phyloP scores from a whole-genome alignment of 164 flowering plant species.

The Umbellularia californica region DNA sequence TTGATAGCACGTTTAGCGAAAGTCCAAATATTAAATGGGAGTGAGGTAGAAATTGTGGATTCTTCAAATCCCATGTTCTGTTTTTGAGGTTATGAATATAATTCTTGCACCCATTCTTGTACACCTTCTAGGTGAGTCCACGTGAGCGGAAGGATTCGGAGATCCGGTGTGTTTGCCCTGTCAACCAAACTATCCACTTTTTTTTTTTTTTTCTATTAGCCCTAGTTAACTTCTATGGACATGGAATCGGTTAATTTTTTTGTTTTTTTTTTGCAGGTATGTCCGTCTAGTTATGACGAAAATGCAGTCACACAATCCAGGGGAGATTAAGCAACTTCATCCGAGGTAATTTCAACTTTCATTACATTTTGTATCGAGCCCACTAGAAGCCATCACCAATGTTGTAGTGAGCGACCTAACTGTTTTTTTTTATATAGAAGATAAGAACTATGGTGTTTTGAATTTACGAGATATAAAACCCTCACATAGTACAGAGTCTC shows the following conservation, averaged over 20 bases:
- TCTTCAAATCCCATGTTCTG: not conserved
- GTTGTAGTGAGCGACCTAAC: too few relatives aligned
- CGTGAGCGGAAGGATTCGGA: slow-evolving; percentile 96
- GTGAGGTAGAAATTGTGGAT: slow-evolving; percentile 59
- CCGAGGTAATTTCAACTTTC: slow-evolving; percentile 55
- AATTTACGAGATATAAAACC: too few relatives aligned
- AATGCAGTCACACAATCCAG: slow-evolving; percentile 32
- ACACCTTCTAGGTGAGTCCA: slow-evolving; percentile 54
- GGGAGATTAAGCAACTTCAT: slow-evolving; percentile 54
- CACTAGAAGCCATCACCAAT: too few relatives aligned
- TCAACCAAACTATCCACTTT: too few relatives aligned
- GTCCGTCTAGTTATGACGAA: slow-evolving; percentile 77
- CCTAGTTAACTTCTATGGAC: too few relatives aligned
- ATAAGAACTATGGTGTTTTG: too few relatives aligned
- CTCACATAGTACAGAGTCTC: too few relatives aligned
- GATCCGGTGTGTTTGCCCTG: slow-evolving; percentile 54
- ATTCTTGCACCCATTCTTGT: slow-evolving; percentile 10
- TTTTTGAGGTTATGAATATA: not conserved
- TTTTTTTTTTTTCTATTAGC: too few relatives aligned
- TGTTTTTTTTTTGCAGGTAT: slow-evolving; percentile 50
- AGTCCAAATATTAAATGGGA: slow-evolving; percentile 77
- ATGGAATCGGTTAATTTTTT: too few relatives aligned
- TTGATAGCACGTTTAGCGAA: slow-evolving; percentile 77
- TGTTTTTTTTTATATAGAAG: too few relatives aligned
- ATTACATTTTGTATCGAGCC: not conserved